A percentile compares a stretch with the other conserved stretches of the same genome.
Evolutionary conservation across 148 eudicot genomes (phyloP).

Genomic region (Limonium bicolor): DNA sequence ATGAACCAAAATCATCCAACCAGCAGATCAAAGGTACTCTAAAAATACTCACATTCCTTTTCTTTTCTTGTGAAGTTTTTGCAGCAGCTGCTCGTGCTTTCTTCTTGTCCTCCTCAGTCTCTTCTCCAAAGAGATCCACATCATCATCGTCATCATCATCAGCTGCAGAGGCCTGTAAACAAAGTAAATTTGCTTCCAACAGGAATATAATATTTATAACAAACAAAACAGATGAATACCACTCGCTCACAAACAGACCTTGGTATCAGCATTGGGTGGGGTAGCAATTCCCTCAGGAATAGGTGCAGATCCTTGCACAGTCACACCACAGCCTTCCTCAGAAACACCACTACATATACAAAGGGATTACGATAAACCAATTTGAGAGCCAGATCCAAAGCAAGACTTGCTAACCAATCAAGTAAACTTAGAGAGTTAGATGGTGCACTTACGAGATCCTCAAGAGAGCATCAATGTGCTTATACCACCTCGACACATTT

Average conservation of each 20-base stretch:
- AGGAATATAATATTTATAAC: neutral
- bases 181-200: neutral
- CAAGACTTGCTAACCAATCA: neutral
- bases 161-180: slow-evolving; percentile 62
- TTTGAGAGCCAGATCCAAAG: neutral
- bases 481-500: slow-evolving; percentile 72
- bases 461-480: slow-evolving; percentile 75
- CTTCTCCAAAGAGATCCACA: slow-evolving; percentile 93
- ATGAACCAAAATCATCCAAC: neutral
- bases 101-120: slow-evolving; percentile 94
- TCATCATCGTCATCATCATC: slow-evolving; percentile 78
- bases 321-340: slow-evolving; percentile 68
- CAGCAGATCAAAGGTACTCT: neutral
- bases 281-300: slow-evolving; percentile 38
- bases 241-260: slow-evolving; percentile 17
- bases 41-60: slow-evolving; percentile 59
- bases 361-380: neutral
- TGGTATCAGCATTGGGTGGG: slow-evolving; percentile 53
- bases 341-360: slow-evolving; percentile 64
- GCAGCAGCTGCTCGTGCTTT: slow-evolving; percentile 75
- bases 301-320: slow-evolving; percentile 56
- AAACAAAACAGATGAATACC: neutral
- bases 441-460: slow-evolving; percentile 73
- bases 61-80: slow-evolving; percentile 59
- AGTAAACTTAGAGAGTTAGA: neutral